Evolutionary conservation across 192 early-diverging fungal species (phyloP).

Genomic region (Spinellus fusiger): DNA sequence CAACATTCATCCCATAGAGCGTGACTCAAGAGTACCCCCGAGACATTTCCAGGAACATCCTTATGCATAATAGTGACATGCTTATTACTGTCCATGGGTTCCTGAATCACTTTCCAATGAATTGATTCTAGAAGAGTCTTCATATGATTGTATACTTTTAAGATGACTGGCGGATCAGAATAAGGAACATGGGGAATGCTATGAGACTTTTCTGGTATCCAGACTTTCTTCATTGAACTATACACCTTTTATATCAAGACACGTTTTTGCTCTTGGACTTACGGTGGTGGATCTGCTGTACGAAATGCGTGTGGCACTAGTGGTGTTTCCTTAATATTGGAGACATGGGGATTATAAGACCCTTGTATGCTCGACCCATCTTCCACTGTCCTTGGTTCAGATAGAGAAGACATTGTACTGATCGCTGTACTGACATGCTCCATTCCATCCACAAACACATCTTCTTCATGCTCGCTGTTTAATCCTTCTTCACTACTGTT

Average conservation of each 20-base stretch:
- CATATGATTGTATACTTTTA: conserved; percentile 8
- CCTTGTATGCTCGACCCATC: too few species aligned
- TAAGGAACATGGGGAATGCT: not conserved
- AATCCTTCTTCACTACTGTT: not conserved
- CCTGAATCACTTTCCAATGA: not conserved
- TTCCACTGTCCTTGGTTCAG: not conserved
- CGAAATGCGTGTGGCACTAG: too few species aligned
- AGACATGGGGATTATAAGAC: too few species aligned
- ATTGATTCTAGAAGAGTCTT: not conserved
- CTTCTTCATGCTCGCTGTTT: not conserved
- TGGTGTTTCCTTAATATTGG: too few species aligned
- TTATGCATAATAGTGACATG: conserved; percentile 23
- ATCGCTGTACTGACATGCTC: not conserved
- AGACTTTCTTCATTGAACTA: too few species aligned
- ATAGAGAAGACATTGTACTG: not conserved
- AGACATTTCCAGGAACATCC: conserved; percentile 31
- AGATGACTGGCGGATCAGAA: conserved; percentile 9
- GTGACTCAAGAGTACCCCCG: conserved; percentile 33
- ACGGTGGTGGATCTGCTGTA: too few species aligned
- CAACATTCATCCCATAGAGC: conserved; percentile 35
- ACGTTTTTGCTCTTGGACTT: too few species aligned
- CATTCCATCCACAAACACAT: not conserved
- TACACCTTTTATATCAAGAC: too few species aligned
- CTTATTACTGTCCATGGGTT: conserved; percentile 5
- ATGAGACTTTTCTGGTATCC: not conserved